Percentiles rank a stretch among this genome's conserved stretches.
Conservation (phyloP, 2,329 filamentous ascomycete species). For the Colletotrichum sp. region DNA sequence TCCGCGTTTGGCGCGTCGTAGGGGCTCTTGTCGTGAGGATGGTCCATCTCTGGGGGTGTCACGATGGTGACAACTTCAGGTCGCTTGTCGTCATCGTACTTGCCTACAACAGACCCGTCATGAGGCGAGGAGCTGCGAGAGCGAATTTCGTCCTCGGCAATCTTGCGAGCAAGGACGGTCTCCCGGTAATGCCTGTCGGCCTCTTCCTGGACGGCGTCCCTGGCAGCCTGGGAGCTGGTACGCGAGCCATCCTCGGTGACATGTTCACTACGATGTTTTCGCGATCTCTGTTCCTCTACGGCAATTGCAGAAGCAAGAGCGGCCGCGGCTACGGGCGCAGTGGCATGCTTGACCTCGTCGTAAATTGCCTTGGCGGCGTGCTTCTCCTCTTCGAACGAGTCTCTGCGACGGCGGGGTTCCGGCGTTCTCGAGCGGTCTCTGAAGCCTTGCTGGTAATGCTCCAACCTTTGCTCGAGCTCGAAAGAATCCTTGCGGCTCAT, state of each 20-base stretch:
- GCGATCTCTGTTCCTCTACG: conserved; percentile 42
- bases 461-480: conserved; percentile 43
- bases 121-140: conserved; percentile 55
- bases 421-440: conserved; percentile 26
- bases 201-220: conserved; percentile 58
- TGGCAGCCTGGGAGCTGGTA: conserved; percentile 32
- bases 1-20: conserved; percentile 69
- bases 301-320: conserved; percentile 53
- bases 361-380: conserved; percentile 49
- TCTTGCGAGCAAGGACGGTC: conserved; percentile 56
- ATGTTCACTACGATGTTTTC: conserved; percentile 34
- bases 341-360: conserved; percentile 51
- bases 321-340: conserved; percentile 51
- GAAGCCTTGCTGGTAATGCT: conserved; percentile 27
- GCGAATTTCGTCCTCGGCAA: conserved; percentile 57
- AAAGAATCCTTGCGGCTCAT: conserved; percentile 56
- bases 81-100: conserved; percentile 46
- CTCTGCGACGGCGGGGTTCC: conserved; percentile 22
- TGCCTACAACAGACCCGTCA: conserved; percentile 60
- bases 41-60: conserved; percentile 59
- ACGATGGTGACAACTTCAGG: conserved; percentile 51
- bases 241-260: conserved; percentile 38
- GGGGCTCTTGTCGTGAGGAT: conserved; percentile 48
- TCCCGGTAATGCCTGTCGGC: conserved; percentile 65
- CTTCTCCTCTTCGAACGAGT: conserved; percentile 40